A percentile compares a stretch with the other conserved stretches of the same genome.
Evolutionary conservation across 768 basidiomycete genomes (phyloP).

Genomic region (Tubosaeta sp.): DNA sequence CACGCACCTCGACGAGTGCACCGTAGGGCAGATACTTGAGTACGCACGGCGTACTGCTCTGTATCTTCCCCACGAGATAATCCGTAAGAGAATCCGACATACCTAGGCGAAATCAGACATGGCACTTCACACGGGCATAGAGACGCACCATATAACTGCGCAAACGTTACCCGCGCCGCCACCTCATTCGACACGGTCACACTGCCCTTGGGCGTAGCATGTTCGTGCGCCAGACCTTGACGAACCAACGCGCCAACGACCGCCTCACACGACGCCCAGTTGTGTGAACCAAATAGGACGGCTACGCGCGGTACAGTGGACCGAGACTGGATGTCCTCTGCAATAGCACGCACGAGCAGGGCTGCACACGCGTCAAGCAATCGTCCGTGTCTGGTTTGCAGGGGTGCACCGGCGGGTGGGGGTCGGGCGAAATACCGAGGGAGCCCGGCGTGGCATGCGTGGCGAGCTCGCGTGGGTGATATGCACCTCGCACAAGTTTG

Average conservation of each 20-base stretch:
- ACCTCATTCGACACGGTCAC: conserved; percentile 49
- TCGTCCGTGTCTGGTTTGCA: conserved; percentile 69
- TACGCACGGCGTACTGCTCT: conserved; percentile 57
- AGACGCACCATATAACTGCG: conserved; percentile 75
- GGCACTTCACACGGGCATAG: background rate
- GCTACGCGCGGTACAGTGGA: conserved; percentile 38
- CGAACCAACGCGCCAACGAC: conserved; percentile 58
- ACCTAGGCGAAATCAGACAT: conserved; percentile 38
- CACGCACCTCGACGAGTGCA: conserved; percentile 53
- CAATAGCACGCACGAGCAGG: conserved; percentile 53
- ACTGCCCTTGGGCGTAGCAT: conserved; percentile 21
- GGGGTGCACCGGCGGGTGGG: conserved; percentile 62
- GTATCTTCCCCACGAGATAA: conserved; percentile 54
- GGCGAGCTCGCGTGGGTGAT: conserved; percentile 71
- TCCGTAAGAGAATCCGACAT: conserved; percentile 85
- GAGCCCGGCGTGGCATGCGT: conserved; percentile 30
- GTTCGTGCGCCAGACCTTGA: conserved; percentile 42
- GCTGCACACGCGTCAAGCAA: conserved; percentile 60
- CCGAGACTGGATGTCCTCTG: conserved; percentile 40
- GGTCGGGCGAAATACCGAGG: conserved; percentile 53
- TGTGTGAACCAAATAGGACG: conserved; percentile 86
- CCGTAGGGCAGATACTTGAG: conserved; percentile 87
- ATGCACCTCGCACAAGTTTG: conserved; percentile 92
- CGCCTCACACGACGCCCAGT: conserved; percentile 60
- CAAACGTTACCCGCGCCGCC: conserved; percentile 65